Evolutionary conservation across 805 yeast species (phyloP).

Genomic region (Metschnikowia arizonensis): DNA sequence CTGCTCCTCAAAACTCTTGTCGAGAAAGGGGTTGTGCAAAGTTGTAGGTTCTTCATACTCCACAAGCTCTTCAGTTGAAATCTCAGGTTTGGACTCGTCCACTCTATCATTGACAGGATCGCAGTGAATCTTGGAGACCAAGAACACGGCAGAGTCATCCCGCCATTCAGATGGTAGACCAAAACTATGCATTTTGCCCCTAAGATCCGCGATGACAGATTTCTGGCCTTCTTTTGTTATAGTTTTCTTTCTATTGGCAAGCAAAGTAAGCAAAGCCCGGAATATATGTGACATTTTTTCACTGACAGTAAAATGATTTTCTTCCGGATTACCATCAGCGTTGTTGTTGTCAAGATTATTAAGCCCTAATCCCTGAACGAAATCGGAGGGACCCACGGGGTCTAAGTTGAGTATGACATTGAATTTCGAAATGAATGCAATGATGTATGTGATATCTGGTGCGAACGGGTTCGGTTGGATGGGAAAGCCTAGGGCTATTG

Average conservation of each 20-base stretch:
- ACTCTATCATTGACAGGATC: slow-evolving; percentile 17
- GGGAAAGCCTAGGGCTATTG: slow-evolving; percentile 35
- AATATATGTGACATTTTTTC: slow-evolving; percentile 32
- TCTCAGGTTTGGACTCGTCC: slow-evolving; percentile 24
- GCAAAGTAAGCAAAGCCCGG: slow-evolving; percentile 28
- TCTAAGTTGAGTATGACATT: slow-evolving; percentile 21
- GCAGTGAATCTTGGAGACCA: slow-evolving; percentile 4
- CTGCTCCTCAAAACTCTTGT: slow-evolving; percentile 25
- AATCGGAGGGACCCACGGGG: slow-evolving; percentile 34
- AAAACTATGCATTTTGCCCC: slow-evolving; percentile 20
- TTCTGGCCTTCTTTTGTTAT: slow-evolving; percentile 22
- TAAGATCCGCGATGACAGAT: slow-evolving; percentile 34
- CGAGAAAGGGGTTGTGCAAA: slow-evolving; percentile 22
- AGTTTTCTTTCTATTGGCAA: slow-evolving; percentile 35
- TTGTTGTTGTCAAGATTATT: neutral
- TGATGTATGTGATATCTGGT: slow-evolving; percentile 30
- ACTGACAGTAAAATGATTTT: slow-evolving; percentile 20
- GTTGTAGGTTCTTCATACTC: slow-evolving; percentile 16
- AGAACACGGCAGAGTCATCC: slow-evolving; percentile 15
- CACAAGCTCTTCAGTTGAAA: slow-evolving; percentile 11
- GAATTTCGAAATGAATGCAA: slow-evolving; percentile 33
- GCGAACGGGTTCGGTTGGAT: slow-evolving; percentile 25
- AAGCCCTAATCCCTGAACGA: slow-evolving; percentile 35
- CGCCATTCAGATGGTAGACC: slow-evolving; percentile 43
- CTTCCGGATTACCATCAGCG: slow-evolving; percentile 1